Evolutionary conservation across 495 filamentous ascomycete species (phyloP).

Genomic region (Lepidopterella palustris): DNA sequence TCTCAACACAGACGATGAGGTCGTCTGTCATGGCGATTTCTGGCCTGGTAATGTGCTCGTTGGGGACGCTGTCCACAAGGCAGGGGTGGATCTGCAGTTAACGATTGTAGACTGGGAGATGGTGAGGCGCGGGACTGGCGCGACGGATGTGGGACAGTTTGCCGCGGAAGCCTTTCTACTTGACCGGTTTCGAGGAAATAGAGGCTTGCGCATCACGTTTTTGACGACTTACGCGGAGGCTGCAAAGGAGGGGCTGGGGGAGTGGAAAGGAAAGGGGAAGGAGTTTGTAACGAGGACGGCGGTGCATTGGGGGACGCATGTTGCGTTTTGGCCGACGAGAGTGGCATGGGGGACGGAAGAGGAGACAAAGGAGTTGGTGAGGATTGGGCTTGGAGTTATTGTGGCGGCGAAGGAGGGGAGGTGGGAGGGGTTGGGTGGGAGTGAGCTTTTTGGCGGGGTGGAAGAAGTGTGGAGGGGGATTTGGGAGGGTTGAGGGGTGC

Average conservation of each 20-base stretch:
- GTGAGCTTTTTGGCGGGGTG: slow-evolving; percentile 8
- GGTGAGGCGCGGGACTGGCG: slow-evolving; percentile 31
- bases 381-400: slow-evolving; percentile 27
- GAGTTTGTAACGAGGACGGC: slow-evolving; percentile 28
- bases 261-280: no score
- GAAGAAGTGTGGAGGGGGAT: slow-evolving; percentile 1
- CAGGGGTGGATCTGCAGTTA: slow-evolving; percentile 5
- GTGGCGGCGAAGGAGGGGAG: slow-evolving; percentile 16
- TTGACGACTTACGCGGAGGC: slow-evolving; percentile 27
- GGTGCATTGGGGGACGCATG: slow-evolving; percentile 35
- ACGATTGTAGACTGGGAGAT: slow-evolving; percentile 40
- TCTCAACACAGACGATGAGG: slow-evolving; percentile 32
- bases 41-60: slow-evolving; percentile 35
- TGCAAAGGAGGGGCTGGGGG: slow-evolving; percentile 1
- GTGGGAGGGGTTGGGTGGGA: slow-evolving; percentile 6
- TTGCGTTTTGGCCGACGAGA: slow-evolving; percentile 35
- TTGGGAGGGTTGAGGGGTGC: no score
- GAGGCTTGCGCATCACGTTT: slow-evolving; percentile 32
- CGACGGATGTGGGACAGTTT: slow-evolving; percentile 39
- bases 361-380: slow-evolving; percentile 30
- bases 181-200: slow-evolving; percentile 33
- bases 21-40: slow-evolving; percentile 38
- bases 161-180: slow-evolving; percentile 37
- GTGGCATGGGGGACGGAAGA: slow-evolving; percentile 30
- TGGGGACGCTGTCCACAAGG: not conserved